Conservation (phyloP, 768 basidiomycete genomes). For the Sutorius australiensis region DNA sequence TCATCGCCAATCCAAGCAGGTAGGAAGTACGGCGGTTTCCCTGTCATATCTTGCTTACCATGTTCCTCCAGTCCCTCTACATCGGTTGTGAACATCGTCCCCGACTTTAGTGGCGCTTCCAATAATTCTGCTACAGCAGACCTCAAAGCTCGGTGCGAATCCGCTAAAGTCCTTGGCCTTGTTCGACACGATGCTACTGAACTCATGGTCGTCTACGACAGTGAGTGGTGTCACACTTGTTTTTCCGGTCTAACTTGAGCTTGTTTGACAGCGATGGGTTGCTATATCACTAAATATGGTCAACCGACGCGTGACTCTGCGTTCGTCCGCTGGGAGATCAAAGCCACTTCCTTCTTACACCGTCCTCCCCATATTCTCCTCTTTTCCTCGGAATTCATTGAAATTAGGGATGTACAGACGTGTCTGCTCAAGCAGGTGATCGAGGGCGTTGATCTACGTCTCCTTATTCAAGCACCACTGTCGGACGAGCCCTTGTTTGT, state of each 20-base stretch:
- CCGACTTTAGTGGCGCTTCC: conserved; percentile 48
- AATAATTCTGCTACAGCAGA: conserved; percentile 38
- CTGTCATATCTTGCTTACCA: not conserved
- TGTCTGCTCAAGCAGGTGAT: conserved; percentile 81
- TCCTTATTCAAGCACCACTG: conserved; percentile 44
- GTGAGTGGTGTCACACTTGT: conserved; percentile 37
- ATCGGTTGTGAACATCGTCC: conserved; percentile 48
- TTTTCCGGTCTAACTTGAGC: not conserved
- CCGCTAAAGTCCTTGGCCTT: conserved; percentile 63
- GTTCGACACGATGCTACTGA: conserved; percentile 52
- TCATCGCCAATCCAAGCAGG: conserved; percentile 67
- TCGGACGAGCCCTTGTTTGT: conserved; percentile 49
- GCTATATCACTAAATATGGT: conserved; percentile 71
- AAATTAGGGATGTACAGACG: conserved; percentile 61
- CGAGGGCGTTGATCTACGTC: conserved; percentile 64
- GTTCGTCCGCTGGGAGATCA: conserved; percentile 78
- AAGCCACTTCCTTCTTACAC: conserved; percentile 56
- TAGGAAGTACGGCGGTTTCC: conserved; percentile 31
- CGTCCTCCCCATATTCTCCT: conserved; percentile 65
- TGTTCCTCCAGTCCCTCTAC: conserved; percentile 36
- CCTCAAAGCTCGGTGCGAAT: conserved; percentile 58
- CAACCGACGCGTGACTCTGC: conserved; percentile 54
- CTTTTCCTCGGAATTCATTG: conserved; percentile 71
- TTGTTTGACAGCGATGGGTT: conserved; percentile 58
- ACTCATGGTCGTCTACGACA: conserved; percentile 70